phyloP scores from a whole-genome alignment of 768 basidiomycete genomes.

The Daedaleopsis sinensis region DNA sequence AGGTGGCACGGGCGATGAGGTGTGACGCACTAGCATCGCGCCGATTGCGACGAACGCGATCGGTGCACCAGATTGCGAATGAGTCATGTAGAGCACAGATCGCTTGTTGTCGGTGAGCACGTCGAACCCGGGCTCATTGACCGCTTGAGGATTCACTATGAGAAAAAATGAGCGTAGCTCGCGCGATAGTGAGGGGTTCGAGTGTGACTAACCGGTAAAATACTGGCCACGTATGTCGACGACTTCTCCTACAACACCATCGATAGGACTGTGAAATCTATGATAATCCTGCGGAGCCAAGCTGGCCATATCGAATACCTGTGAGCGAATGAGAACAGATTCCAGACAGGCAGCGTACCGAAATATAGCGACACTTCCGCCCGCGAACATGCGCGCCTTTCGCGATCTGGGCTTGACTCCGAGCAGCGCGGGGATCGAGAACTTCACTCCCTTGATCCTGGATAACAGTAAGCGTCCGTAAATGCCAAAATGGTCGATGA shows the following conservation, averaged over 20 bases:
- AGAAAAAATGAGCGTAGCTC: not conserved
- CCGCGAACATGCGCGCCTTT: conserved; percentile 42
- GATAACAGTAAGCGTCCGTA: not conserved
- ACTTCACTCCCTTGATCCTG: conserved; percentile 72
- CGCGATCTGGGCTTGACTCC: conserved; percentile 46
- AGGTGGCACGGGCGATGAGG: not conserved
- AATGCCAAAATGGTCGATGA: no score
- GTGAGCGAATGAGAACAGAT: not conserved
- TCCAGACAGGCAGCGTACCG: conserved; percentile 33
- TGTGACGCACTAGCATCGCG: conserved; percentile 60
- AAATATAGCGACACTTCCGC: conserved; percentile 63
- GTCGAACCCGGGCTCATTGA: conserved; percentile 66
- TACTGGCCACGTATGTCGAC: conserved; percentile 57
- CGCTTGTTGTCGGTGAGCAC: conserved; percentile 69
- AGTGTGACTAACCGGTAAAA: conserved; percentile 50
- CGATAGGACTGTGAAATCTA: conserved; percentile 74
- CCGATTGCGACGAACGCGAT: conserved; percentile 78
- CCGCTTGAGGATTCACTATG: conserved; percentile 77
- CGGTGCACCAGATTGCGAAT: conserved; percentile 44
- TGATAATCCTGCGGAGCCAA: conserved; percentile 85
- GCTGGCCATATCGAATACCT: no score
- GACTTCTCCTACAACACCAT: conserved; percentile 52
- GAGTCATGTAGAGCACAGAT: conserved; percentile 55
- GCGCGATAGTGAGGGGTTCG: conserved; percentile 3
- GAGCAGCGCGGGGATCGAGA: conserved; percentile 64